These are phyloP conservation scores for Agaricus sinodeliciosus DNA, from an alignment of 768 basidiomycete genomes.

Conservation along the genomic window DNA sequence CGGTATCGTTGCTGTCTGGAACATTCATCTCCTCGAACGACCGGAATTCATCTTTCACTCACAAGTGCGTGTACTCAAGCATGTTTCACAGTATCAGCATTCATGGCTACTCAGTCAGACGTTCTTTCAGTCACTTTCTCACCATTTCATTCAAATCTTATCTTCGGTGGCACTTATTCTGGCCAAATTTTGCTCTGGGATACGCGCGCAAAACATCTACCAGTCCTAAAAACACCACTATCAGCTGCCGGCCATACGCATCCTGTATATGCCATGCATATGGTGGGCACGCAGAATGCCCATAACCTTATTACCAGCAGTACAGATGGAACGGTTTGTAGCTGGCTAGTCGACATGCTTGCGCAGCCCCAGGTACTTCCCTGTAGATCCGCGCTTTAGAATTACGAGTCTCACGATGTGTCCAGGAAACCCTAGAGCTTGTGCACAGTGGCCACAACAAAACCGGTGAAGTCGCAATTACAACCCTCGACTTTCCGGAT, in stretches of 20 bases:
- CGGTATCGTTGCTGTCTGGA: constrained; percentile 97
- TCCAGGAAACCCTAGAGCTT: constrained; percentile 89
- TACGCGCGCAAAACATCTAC: constrained; percentile 92
- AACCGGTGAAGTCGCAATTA: constrained; percentile 95
- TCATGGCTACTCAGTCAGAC: constrained; percentile 63
- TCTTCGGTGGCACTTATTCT: constrained; percentile 99
- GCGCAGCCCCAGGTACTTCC: constrained; percentile 84
- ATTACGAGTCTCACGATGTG: neutral
- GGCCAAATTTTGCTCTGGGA: constrained; percentile 99
- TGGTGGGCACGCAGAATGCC: constrained; percentile 98
- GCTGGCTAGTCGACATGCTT: constrained; percentile 98
- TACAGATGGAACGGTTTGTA: constrained; percentile 95
- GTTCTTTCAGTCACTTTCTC: constrained; percentile 96
- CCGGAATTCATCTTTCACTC: constrained; percentile 99
- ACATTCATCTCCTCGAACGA: constrained; percentile 87
- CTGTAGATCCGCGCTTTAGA: neutral
- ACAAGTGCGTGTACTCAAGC: constrained; percentile 54
- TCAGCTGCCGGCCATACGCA: constrained; percentile 97
- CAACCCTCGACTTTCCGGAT: constrained; percentile 88
- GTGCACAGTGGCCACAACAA: constrained; percentile 89
- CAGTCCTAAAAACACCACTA: constrained; percentile 92
- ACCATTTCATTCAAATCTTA: constrained; percentile 93
- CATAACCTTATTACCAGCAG: constrained; percentile 96
- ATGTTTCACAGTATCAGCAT: neutral
- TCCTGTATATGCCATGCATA: constrained; percentile 96